A percentile compares a stretch with the other conserved stretches of the same genome.
Conservation (phyloP, 257 asterid species). For the Przewalskia tangutica region DNA sequence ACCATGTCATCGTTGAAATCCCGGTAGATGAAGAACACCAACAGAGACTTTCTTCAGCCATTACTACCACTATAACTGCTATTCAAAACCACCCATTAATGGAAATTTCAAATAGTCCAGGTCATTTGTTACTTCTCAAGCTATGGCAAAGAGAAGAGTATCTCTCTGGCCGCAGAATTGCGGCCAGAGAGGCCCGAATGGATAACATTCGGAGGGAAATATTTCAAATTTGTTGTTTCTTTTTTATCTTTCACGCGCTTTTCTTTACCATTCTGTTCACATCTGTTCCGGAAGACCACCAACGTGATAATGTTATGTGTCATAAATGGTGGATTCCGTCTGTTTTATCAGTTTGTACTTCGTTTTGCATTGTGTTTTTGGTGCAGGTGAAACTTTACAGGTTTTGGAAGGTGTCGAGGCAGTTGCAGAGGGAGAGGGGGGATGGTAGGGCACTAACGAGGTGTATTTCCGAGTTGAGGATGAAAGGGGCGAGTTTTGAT, state of each 20-base stretch:
- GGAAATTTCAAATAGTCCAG: constrained; percentile 88
- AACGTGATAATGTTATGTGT: constrained; percentile 13
- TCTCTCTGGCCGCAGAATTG: constrained; percentile 40
- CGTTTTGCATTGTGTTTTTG: constrained; percentile 33
- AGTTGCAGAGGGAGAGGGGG: constrained; percentile 57
- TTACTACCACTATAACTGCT: constrained; percentile 19
- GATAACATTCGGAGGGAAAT: constrained; percentile 51
- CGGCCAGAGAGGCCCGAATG: constrained; percentile 51
- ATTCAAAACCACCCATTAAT: constrained; percentile 68
- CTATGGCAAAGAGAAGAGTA: constrained; percentile 88
- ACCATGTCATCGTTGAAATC: constrained; percentile 63
- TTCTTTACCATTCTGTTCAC: constrained; percentile 62
- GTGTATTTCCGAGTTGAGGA: constrained; percentile 83
- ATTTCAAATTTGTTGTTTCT: constrained; percentile 67
- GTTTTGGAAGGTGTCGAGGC: constrained; percentile 66
- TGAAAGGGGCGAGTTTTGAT: constrained; percentile 89
- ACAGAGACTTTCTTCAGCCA: constrained; percentile 18
- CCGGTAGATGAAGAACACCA: constrained; percentile 61
- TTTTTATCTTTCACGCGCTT: constrained; percentile 63
- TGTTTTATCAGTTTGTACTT: constrained; percentile 29
- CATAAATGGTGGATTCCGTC: constrained; percentile 82
- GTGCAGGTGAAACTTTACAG: constrained; percentile 65
- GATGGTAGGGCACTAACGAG: constrained; percentile 61
- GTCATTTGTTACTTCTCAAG: constrained; percentile 87
- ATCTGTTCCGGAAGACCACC: constrained; percentile 16